Percentiles rank a stretch among this genome's conserved stretches.
These are phyloP conservation scores for Hemileia vastatrix DNA, from an alignment of 1,284 basidiomycete genomes.

Conservation along the genomic window DNA sequence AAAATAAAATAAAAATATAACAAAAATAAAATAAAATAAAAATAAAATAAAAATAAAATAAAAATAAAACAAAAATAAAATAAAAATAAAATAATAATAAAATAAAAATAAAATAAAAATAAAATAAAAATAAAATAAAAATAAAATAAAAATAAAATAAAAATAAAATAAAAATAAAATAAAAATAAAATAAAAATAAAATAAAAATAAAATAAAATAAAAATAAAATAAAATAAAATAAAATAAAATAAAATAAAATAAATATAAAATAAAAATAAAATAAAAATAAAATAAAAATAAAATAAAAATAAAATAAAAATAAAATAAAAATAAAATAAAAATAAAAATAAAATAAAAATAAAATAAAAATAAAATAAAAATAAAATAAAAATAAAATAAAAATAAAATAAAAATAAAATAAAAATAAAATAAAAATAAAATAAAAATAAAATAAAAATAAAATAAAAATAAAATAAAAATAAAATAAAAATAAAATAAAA, in stretches of 20 bases:
- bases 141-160: too few relatives aligned
- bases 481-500: not conserved
- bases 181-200: not conserved
- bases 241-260: not conserved
- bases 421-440: not conserved
- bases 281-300: not conserved
- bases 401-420: not conserved
- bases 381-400: not conserved
- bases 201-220: not conserved
- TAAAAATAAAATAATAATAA: too few relatives aligned
- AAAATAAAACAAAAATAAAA: too few relatives aligned
- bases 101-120: too few relatives aligned
- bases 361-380: conserved; percentile 1
- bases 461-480: not conserved
- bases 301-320: not conserved
- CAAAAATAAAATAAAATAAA: too few relatives aligned
- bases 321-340: not conserved
- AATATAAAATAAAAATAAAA: not conserved
- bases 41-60: too few relatives aligned
- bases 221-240: not conserved
- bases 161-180: too few relatives aligned
- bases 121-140: too few relatives aligned
- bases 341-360: conserved; percentile 1
- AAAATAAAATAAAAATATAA: too few relatives aligned
- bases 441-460: not conserved